A percentile compares a stretch with the other conserved stretches of the same genome.
These are phyloP conservation scores for Endoconidiophora laricicola DNA, from an alignment of 2,329 filamentous ascomycete genomes.

Conservation along the genomic window DNA sequence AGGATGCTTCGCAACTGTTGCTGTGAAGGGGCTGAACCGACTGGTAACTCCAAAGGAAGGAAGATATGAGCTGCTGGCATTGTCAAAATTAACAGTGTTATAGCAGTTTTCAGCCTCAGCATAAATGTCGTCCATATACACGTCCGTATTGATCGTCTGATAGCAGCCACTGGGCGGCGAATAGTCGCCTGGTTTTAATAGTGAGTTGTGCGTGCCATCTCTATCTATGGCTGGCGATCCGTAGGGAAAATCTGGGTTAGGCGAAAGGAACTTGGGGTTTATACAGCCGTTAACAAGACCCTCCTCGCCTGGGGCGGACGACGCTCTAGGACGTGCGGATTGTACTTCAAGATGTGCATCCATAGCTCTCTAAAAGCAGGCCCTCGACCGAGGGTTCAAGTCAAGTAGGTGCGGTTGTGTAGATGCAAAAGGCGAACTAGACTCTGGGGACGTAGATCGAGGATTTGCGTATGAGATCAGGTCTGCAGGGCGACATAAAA, in stretches of 20 bases:
- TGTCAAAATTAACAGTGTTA: no score
- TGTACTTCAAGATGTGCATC: no score
- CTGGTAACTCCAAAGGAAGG: conserved; percentile 1
- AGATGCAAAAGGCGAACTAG: no score
- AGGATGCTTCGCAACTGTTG: background rate
- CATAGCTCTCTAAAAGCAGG: no score
- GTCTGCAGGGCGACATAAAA: no score
- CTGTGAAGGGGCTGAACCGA: background rate
- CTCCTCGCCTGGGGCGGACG: no score
- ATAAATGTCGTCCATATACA: background rate
- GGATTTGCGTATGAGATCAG: no score
- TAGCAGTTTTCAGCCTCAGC: background rate
- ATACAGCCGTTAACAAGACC: background rate
- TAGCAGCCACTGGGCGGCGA: background rate
- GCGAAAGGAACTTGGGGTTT: background rate
- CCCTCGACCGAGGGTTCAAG: no score
- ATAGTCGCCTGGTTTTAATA: background rate
- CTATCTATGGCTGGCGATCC: background rate
- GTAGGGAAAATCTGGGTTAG: background rate
- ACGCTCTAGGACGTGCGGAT: no score
- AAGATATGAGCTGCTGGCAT: background rate
- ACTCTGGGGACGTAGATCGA: no score
- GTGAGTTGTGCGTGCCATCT: no score
- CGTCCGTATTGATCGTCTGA: background rate
- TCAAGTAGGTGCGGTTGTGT: no score